Base-by-base conservation (phyloP, 495 filamentous ascomycete species). In the Glarea lozoyensis region DNA sequence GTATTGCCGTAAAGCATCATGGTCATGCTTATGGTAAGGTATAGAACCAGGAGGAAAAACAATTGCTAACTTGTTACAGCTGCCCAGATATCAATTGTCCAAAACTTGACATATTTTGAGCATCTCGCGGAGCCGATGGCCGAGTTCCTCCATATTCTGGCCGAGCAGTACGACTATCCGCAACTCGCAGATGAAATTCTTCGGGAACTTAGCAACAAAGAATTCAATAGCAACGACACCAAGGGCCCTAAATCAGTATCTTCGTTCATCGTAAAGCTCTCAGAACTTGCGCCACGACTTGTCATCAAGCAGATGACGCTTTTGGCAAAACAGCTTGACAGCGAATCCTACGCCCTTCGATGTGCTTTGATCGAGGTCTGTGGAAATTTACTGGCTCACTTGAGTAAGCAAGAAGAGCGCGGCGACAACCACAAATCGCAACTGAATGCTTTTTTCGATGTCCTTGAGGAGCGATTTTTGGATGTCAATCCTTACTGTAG, bases 41-140 rank as follows among this genome's bases (percentile, higher is more conserved):
- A 17, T 15, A 13, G 29, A 16, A n/a, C 20, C 3, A 21, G 15
- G n/a, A 42, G 15, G n/a, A n/a, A n/a, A n/a, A n/a, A 34, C 16
- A 5, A 42, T 9, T 42, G 32, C 39, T 50, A 43, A 52, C 15
- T 13, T 3, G 10, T 3, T n/a, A 15, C 46, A 95, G 90, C 86
- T 36, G 93, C 92, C 16, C 92, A 97, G 76, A 97, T 93, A 4
- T 93, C 88, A 7, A 94, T 97, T 58, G 85, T 96, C 35, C 92
- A 97, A 57, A 97, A 88, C 54, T 65, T 99, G 43, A 92, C 93
- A 0, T 99, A 99, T 62, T 99, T 96, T 45, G 92, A 99, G 61
- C 92, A 99, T 60, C 65, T 99, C 12, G 88, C 92, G 0, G 92
- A 99, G 58, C 93, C 93, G 0, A 99, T 99, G 92, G 93, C 92